phyloP scores from a whole-genome alignment of 495 filamentous ascomycete species.

The Xylaria cubensis region DNA sequence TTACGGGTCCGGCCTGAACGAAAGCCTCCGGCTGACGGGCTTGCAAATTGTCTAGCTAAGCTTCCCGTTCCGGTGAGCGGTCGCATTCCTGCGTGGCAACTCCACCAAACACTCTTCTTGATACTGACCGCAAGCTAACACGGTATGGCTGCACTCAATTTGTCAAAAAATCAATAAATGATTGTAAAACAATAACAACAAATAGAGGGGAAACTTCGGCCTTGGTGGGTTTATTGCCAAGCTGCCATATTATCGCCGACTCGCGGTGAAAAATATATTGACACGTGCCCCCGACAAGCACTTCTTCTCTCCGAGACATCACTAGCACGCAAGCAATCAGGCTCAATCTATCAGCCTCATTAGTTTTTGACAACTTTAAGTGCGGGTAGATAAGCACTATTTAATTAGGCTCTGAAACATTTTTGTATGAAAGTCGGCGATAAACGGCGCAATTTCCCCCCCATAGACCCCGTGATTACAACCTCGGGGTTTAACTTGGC shows the following conservation, averaged over 20 bases:
- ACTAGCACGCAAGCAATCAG: not conserved
- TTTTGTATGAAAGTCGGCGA: not conserved
- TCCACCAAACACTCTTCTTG: not conserved
- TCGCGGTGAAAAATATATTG: no score
- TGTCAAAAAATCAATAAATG: not conserved
- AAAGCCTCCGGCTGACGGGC: not conserved
- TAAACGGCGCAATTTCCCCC: not conserved
- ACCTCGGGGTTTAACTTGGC: not conserved
- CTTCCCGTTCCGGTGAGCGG: not conserved
- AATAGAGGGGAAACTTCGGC: no score
- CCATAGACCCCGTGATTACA: not conserved
- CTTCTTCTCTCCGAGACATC: conserved; percentile 1
- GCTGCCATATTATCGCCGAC: not conserved
- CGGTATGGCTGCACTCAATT: not conserved
- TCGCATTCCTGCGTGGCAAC: not conserved
- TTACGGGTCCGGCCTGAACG: not conserved
- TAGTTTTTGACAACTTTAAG: no score
- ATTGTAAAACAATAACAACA: no score
- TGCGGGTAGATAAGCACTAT: conserved; percentile 5
- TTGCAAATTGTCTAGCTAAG: not conserved
- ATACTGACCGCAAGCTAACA: not conserved
- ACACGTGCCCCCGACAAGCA: not conserved
- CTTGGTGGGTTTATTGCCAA: not conserved
- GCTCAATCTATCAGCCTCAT: not conserved
- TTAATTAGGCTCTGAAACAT: not conserved